Evolutionary conservation across 176 grass and related monocot species (phyloP), one percentile per base, ranked within the genome.

Genomic region (Hsuehochloa calcarea): DNA sequence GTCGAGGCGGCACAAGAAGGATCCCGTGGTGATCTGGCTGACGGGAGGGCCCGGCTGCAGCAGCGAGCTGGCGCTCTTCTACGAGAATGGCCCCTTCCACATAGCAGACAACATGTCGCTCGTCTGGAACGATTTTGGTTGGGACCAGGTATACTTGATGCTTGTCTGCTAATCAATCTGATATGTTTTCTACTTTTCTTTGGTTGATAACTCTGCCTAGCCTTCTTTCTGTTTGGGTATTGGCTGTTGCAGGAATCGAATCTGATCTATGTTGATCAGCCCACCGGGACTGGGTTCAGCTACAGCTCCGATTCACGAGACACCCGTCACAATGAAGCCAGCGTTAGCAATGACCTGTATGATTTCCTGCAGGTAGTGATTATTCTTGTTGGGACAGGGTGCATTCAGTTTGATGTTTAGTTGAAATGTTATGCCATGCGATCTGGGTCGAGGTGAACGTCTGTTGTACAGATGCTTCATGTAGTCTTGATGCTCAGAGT

Each of bases 281-380:
- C 95, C 10, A 98, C 95, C 3, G 93, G 95, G 70, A 98, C 95
- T 67, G 93, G 95, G 79, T 98, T 98, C 39, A 98, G 93, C 84
- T 98, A 95, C 78, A 98, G 82, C 71, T 93, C 95, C 0, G 83
- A 98, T 58, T n/a, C 31, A 2, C 85, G 87, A 0, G 95, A 98
- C 65, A 91, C 87, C 34, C 93, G 95, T 40, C 95, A 98, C 34
- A 84, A 98, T 5, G 95, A 98, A 89, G 80, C 86, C 0, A 66
- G 80, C 25, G 71, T 98, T 70, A 95, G 93, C 76, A 78, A 93
- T 56, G 95, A 95, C 82, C 84, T 98, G 6, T 98, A 98, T 87
- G 68, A 87, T 20, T 98, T 98, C 68, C 82, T 98, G 54, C 93
- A 95, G 95, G 95, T 97, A 95, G 43, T 55, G 13, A n/a, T 39